Evolutionary conservation across 192 early-diverging fungal genomes (phyloP).

Genomic region (Cetraspora pellucida): DNA sequence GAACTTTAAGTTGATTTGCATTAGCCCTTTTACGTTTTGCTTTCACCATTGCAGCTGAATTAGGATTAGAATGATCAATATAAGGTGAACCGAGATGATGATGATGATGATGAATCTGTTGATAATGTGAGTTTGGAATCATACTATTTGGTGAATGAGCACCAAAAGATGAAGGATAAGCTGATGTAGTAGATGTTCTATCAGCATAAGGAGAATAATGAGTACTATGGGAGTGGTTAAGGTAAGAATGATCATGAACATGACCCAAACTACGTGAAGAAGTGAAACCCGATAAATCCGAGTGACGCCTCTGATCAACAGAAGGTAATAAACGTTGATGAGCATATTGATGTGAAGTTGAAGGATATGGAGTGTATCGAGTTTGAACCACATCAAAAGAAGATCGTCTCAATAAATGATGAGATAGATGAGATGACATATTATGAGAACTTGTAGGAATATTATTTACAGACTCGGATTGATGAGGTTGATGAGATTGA

Average conservation of each 20-base stretch:
- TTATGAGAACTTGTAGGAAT: not conserved
- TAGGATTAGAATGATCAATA: slow-evolving; percentile 15
- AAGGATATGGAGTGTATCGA: not conserved
- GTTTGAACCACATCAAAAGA: not conserved
- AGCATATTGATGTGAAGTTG: not conserved
- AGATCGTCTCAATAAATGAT: not conserved
- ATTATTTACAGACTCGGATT: not conserved
- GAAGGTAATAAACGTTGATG: not conserved
- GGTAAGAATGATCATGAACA: not conserved
- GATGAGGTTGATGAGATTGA: not conserved
- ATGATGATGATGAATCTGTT: not conserved
- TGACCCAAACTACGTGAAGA: not conserved
- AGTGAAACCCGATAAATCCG: slow-evolving; percentile 6
- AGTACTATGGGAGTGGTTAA: not conserved
- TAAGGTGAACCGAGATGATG: slow-evolving; percentile 21
- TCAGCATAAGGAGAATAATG: not conserved
- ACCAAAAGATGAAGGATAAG: not conserved
- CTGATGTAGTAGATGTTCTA: not conserved
- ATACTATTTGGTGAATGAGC: not conserved
- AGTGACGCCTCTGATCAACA: slow-evolving; percentile 20
- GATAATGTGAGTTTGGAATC: not conserved
- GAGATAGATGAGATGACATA: not conserved
- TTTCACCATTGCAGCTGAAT: slow-evolving; percentile 42
- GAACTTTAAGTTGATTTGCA: slow-evolving; percentile 71
- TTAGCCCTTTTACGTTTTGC: slow-evolving; percentile 83